Base-by-base conservation (phyloP, 2,329 filamentous ascomycete genomes). In the Aspergillus piperis region DNA sequence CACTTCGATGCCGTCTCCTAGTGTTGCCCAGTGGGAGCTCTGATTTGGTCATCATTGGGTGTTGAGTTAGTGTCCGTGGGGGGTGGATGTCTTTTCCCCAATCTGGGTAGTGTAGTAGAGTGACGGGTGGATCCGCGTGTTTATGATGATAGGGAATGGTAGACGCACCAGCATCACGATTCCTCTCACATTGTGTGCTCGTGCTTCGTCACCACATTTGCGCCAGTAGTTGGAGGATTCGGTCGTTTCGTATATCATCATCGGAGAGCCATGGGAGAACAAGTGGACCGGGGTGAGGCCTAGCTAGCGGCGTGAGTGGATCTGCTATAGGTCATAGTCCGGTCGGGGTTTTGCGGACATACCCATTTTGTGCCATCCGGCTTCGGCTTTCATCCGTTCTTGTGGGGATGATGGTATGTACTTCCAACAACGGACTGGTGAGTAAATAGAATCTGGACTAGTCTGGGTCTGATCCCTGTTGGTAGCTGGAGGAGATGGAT, bases 371-470 rank as follows among this genome's bases (percentile, higher is more conserved):
- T 36, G 32, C 11, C 11, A 11, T 36, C 11, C 32, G 32, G 11
- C 11, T 13, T 36, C 32, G 32, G 32, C 11, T 36, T 36, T 36
- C 32, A 36, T 36, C 2, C 2, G 11, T 15, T 2, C 11, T 36
- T 5, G 11, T 36, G 30, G 30, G 30, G 30, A 11, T 36, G 11
- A 36, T 13, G 11, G 11, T 5, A 19, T 19, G 17, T 19, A 36
- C 5, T 36, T 15, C 32, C 4, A 36, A 36, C 32, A 13, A 36
- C 2, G 11, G 32, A 13, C 32, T 13, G 32, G 11, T 11, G 11
- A 36, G 32, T 36, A 36, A 36, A 6, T 36, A 13, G 32, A 11
- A 36, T 13, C 4, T 36, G 84, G 0, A 88, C 84, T 2, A 86
- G 86, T 7, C 84, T 82, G 42, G 62, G 3, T 62, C 64, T 71